These are phyloP conservation scores for Blastocystis sp. DNA, from an alignment of 352 stramenopile genomes.

Conservation along the genomic window DNA sequence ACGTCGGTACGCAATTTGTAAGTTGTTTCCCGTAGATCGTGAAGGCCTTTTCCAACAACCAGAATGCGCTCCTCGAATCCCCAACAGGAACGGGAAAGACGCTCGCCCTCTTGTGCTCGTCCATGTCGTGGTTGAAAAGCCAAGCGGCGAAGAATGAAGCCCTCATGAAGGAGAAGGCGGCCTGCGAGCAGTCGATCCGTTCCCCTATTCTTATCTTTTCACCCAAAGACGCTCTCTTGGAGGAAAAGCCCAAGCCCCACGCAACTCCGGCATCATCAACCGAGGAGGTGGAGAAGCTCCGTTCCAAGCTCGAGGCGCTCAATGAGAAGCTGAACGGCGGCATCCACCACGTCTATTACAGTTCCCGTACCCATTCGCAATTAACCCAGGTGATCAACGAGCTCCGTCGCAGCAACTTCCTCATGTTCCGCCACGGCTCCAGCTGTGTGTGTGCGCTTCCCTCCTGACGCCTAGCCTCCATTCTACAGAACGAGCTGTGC, in stretches of 20 bases:
- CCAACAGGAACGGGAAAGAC: conserved; percentile 89
- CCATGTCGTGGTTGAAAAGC: conserved; percentile 77
- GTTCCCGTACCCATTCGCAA: conserved; percentile 85
- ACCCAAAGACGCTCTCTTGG: not conserved
- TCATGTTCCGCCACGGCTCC: not conserved
- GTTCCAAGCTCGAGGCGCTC: conserved; percentile 3
- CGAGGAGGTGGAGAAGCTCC: conserved; percentile 71
- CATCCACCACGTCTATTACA: conserved; percentile 78
- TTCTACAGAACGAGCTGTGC: not conserved
- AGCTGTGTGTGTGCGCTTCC: not conserved
- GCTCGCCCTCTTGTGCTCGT: conserved; percentile 83
- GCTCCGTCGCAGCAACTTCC: conserved; percentile 79
- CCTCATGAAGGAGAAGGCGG: not conserved
- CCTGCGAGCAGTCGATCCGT: conserved; percentile 14
- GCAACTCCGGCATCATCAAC: conserved; percentile 25
- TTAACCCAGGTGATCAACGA: conserved; percentile 87
- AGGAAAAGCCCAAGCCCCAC: not conserved
- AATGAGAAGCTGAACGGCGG: conserved; percentile 20
- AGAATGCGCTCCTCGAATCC: conserved; percentile 90
- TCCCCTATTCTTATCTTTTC: not conserved
- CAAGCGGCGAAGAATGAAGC: conserved; percentile 45
- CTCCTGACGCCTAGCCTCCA: not conserved
- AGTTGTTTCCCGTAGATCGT: not conserved
- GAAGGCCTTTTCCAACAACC: conserved; percentile 64
- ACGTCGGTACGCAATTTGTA: not conserved